A percentile compares a stretch with the other conserved stretches of the same genome.
Conservation (phyloP, 2,329 filamentous ascomycete species). For the Talaromyces sp. region DNA sequence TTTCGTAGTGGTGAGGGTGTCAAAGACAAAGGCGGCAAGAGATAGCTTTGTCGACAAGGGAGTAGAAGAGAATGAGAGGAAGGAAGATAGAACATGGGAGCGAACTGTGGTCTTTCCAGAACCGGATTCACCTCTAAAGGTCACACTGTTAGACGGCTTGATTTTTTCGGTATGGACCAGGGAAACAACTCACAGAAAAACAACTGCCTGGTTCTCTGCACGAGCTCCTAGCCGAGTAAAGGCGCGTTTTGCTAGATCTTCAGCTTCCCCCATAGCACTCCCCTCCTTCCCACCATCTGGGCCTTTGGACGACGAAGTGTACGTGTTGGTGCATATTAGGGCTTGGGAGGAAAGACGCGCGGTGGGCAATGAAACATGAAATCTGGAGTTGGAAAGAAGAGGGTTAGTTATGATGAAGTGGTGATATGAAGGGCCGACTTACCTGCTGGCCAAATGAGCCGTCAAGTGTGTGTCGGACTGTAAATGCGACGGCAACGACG, state of each 20-base stretch:
- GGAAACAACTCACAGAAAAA: slow-evolving; percentile 72
- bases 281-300: slow-evolving; percentile 87
- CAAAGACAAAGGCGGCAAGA: slow-evolving; percentile 90
- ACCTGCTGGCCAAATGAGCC: slow-evolving; percentile 48
- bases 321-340: slow-evolving; percentile 89
- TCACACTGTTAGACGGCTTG: slow-evolving; percentile 15
- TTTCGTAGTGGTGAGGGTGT: slow-evolving; percentile 94
- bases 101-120: slow-evolving; percentile 94
- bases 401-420: slow-evolving; percentile 6
- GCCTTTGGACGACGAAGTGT: slow-evolving; percentile 80
- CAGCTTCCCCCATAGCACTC: slow-evolving; percentile 85
- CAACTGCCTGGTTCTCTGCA: slow-evolving; percentile 85
- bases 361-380: slow-evolving; percentile 85
- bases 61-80: slow-evolving; percentile 86
- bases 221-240: slow-evolving; percentile 80
- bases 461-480: slow-evolving; percentile 50
- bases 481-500: slow-evolving; percentile 71
- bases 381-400: slow-evolving; percentile 69
- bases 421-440: slow-evolving; percentile 8
- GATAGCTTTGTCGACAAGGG: slow-evolving; percentile 91
- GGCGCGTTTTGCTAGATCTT: slow-evolving; percentile 83
- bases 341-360: slow-evolving; percentile 87
- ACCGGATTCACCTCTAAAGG: slow-evolving; percentile 82
- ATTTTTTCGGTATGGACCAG: neutral
- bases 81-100: slow-evolving; percentile 76